Evolutionary conservation across 768 basidiomycete species (phyloP).

Genomic region (Cubamyces lactineus): DNA sequence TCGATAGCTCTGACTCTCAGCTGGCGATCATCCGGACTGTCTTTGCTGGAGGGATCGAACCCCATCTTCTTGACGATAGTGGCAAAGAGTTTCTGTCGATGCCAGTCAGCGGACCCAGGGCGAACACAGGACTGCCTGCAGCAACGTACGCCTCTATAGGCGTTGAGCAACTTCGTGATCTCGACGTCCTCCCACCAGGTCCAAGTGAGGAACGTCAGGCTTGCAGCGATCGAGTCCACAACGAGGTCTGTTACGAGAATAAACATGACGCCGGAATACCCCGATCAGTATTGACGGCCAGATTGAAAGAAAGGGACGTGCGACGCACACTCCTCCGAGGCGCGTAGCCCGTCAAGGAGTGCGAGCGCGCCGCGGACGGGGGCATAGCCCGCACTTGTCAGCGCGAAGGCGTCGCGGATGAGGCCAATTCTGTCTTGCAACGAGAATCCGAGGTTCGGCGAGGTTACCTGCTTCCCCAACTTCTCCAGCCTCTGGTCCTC

Average conservation of each 20-base stretch:
- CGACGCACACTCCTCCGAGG: conserved; percentile 75
- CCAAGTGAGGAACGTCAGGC: conserved; percentile 53
- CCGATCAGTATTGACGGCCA: background rate
- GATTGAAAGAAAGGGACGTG: background rate
- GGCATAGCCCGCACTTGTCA: conserved; percentile 79
- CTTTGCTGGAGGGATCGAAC: conserved; percentile 47
- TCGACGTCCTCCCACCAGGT: conserved; percentile 85
- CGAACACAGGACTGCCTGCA: background rate
- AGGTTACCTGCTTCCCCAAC: conserved; percentile 78
- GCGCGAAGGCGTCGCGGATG: conserved; percentile 77
- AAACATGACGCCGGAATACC: conserved; percentile 1
- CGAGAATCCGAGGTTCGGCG: conserved; percentile 62
- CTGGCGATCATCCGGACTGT: background rate
- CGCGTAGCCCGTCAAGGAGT: conserved; percentile 66
- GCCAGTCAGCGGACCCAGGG: background rate
- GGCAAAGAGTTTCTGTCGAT: conserved; percentile 57
- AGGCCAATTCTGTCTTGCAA: conserved; percentile 89
- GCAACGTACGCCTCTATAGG: conserved; percentile 57
- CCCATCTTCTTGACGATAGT: conserved; percentile 82
- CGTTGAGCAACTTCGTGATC: conserved; percentile 55
- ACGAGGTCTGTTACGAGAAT: conserved; percentile 56
- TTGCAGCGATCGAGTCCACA: conserved; percentile 69
- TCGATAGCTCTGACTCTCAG: background rate
- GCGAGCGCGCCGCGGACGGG: conserved; percentile 76
- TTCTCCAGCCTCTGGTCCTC: conserved; percentile 72